A percentile compares a stretch with the other conserved stretches of the same genome.
phyloP scores from a whole-genome alignment of 2,329 filamentous ascomycete species.

The Colletotrichum salicis region DNA sequence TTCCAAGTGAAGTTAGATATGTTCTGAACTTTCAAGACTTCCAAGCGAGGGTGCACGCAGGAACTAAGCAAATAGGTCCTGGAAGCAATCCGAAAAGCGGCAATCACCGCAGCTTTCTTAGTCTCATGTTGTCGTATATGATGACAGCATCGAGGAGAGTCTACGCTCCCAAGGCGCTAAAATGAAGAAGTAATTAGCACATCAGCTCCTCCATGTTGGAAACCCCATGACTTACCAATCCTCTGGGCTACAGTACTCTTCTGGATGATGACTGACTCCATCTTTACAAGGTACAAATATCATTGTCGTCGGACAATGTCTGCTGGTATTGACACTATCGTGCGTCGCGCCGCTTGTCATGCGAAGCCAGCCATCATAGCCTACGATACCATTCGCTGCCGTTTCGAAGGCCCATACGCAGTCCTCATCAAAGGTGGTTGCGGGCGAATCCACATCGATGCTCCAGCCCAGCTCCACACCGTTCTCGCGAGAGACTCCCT shows the following conservation, averaged over 20 bases:
- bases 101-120: too few relatives aligned
- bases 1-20: too few relatives aligned
- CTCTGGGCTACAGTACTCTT: conserved; percentile 69
- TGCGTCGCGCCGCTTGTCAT: conserved; percentile 57
- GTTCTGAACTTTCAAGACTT: too few relatives aligned
- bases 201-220: not conserved
- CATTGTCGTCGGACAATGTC: conserved; percentile 72
- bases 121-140: conserved; percentile 33
- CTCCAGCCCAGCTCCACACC: conserved; percentile 64
- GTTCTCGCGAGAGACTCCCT: conserved; percentile 39
- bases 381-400: conserved; percentile 66
- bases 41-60: too few relatives aligned
- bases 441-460: conserved; percentile 70
- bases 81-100: too few relatives aligned
- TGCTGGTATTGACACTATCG: conserved; percentile 68
- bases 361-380: conserved; percentile 49
- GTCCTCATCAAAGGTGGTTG: conserved; percentile 72
- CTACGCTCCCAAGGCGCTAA: conserved; percentile 37
- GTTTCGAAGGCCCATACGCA: conserved; percentile 75
- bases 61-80: too few relatives aligned
- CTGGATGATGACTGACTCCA: conserved; percentile 72
- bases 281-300: conserved; percentile 74
- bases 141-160: conserved; percentile 38
- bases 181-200: not conserved
- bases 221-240: conserved; percentile 54